Conservation (phyloP, 225 moss, liverwort and hornwort species). For the Climacium dendroides region DNA sequence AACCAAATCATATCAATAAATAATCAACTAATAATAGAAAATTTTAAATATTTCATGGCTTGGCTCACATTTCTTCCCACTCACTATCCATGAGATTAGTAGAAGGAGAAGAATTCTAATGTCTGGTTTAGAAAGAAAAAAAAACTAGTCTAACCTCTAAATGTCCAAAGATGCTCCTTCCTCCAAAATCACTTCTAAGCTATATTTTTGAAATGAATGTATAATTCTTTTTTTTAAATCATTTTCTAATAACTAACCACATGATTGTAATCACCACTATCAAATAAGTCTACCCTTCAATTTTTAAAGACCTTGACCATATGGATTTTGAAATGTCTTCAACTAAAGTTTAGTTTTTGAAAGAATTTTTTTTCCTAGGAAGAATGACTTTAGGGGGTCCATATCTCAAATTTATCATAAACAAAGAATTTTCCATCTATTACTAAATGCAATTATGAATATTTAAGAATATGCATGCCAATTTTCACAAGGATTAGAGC, state of each 20-base stretch:
- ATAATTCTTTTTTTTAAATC: background rate
- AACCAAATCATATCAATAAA: background rate
- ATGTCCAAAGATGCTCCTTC: accelerated
- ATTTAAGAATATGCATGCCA: background rate
- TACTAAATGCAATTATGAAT: background rate
- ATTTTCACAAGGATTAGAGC: background rate
- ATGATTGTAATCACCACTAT: accelerated
- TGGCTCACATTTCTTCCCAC: background rate
- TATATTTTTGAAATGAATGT: accelerated
- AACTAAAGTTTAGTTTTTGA: background rate
- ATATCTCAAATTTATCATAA: background rate
- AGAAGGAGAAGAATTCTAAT: background rate
- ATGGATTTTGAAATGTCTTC: background rate
- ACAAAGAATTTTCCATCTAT: background rate
- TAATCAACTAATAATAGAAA: background rate
- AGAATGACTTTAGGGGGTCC: accelerated
- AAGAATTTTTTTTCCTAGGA: background rate
- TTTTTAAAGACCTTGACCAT: background rate
- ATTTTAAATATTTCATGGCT: background rate
- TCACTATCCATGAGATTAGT: background rate
- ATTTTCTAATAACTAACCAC: accelerated
- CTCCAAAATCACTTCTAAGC: background rate
- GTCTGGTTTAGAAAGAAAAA: background rate
- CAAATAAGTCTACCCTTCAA: background rate
- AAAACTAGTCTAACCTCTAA: background rate